Base-by-base conservation (phyloP, 495 filamentous ascomycete species). In the Hypomontagnella submonticulosa region DNA sequence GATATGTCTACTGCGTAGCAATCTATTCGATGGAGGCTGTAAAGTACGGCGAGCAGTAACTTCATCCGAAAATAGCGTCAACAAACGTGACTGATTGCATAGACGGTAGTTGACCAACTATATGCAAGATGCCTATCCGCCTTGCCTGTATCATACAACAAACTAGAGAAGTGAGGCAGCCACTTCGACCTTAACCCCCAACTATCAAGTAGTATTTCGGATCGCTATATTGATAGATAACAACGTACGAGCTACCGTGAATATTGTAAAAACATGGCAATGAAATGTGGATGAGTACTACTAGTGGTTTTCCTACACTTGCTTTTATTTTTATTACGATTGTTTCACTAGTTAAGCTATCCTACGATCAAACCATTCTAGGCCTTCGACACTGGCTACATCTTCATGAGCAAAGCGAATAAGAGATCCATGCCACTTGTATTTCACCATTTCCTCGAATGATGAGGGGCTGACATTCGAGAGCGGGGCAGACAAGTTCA, bases 121-220 rank as follows among this genome's bases (percentile, higher is more conserved):
- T 27, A 27, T 27, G 55, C 54, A 64, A 64, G 60, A 50, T 63
- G 59, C 60, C 54, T 56, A 64, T 54, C 66, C 60, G 60, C 56
- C 60, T 69, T 60, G 61, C 66, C 60, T 64, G 60, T 55, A 62
- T 63, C 36, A 69, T 69, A 60, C 66, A 69, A 52, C 55, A 64
- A 49, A 69, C 43, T 60, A 49, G 66, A 63, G 66, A 40, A 69
- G 23, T 27, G 50, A 69, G 55, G 60, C 66, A 63, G 63, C 44
- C 63, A 55, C 33, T 69, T 43, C 66, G 55, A 56, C 46, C 42
- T 42, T 33, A 18, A 64, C 42, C 57, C 65, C 57, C 50, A 63
- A 55, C 11, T 54, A 57, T 52, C 50, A 63, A 55, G n/a, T 54
- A 57, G 37, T 49, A 18, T 20, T 30, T 47, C 33, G 30, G 30